Conservation (phyloP, 2,329 filamentous ascomycete species). For the Alternaria atra region DNA sequence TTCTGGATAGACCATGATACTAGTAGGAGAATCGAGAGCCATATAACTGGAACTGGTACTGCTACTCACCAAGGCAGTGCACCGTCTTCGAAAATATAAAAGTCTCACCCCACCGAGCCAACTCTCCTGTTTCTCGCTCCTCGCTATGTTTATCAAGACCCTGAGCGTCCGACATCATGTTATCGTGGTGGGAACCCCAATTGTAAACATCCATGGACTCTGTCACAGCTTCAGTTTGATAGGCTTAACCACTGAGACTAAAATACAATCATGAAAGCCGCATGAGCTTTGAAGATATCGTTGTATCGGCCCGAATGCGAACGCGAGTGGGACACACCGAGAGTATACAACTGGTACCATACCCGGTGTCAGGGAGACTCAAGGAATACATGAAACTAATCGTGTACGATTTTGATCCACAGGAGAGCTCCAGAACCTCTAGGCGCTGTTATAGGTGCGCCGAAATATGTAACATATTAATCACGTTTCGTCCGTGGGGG, state of each 20-base stretch:
- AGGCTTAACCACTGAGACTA: not conserved
- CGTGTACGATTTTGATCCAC: not conserved
- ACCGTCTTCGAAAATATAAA: not conserved
- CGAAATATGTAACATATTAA: not conserved
- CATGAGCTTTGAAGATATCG: not conserved
- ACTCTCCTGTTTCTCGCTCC: not conserved
- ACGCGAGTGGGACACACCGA: not conserved
- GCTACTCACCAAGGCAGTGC: not conserved
- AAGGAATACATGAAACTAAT: slow-evolving; percentile 1
- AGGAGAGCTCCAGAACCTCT: slow-evolving; percentile 2
- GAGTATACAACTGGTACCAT: not conserved
- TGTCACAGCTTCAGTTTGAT: not conserved
- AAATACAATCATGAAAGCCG: slow-evolving; percentile 5
- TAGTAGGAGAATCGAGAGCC: not conserved
- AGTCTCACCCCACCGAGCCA: not conserved
- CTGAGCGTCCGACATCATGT: not conserved
- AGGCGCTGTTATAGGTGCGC: not conserved
- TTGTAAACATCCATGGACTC: not conserved
- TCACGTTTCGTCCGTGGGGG: slow-evolving; percentile 1
- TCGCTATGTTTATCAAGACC: not conserved
- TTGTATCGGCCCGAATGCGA: not conserved
- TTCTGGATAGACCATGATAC: not conserved
- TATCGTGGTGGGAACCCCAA: not conserved
- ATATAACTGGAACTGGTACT: not conserved
- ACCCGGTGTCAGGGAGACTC: not conserved